Evolutionary conservation across 257 asterid genomes (phyloP), one percentile per base, ranked within the genome.

Genomic region (Dorcoceras hygrometricum): DNA sequence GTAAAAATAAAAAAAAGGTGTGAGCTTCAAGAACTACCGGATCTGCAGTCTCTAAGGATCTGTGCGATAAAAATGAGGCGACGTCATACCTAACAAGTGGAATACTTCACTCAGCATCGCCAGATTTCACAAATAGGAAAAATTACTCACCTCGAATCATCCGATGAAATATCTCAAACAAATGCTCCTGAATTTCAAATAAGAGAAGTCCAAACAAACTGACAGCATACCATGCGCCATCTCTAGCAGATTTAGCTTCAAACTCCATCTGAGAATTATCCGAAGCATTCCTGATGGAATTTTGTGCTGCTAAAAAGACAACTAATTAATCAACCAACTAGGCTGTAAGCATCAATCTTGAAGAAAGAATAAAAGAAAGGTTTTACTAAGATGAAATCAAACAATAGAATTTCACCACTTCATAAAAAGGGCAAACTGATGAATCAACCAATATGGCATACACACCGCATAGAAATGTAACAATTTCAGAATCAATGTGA

Each of bases 21-120:
- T 55, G 63, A 67, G 82, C 78, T 77, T 70, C 8, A 60, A 73
- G 67, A 81, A 79, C 82, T 89, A 91, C 97, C 94, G 93, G 95
- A 69, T 87, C 87, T 65, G 79, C 89, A 72, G 82, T 79, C 76
- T 86, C 95, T 69, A 89, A 23, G 59, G 95, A 80, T 82, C 87
- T 82, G 70, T 85, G 86, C 55, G 96, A 86, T 57, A 85, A 66
- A 76, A 91, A 89, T 62, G 71, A 70, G 36, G 95, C 82, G 54
- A 91, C 96, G 66, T 89, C 97, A 16, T 91, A 91, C 97, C 97
- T 91, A 79, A 62, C 63, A 78, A 62, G 23, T 65, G 58, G 27
- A 55, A 62, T 32, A 62, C 20, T 54, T 20, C 24, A 9, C 60
- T 57, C 53, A 70, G 53, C 64, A 68, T 59, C 62, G 54, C 11